phyloP scores from a whole-genome alignment of 305 asterid genomes.

The Solanum hybrid region DNA sequence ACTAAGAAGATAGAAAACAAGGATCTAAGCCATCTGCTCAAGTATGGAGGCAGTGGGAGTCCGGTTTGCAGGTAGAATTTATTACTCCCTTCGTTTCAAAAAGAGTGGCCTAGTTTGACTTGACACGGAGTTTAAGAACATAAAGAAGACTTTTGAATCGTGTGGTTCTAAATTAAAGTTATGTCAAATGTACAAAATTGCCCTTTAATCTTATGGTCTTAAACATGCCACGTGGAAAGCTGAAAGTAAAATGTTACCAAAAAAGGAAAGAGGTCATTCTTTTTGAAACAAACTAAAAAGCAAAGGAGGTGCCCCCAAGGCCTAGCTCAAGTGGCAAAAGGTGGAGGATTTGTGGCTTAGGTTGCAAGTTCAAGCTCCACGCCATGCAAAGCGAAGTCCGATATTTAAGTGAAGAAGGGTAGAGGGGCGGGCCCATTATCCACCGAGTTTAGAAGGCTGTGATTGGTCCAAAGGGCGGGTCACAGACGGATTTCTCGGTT shows the following conservation, averaged over 20 bases:
- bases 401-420: too few relatives aligned
- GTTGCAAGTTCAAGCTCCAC: too few relatives aligned
- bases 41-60: background rate
- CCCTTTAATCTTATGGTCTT: background rate
- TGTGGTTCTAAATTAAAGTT: background rate
- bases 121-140: background rate
- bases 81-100: background rate
- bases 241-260: background rate
- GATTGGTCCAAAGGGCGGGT: too few relatives aligned
- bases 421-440: too few relatives aligned
- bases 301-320: too few relatives aligned
- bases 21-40: background rate
- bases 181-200: background rate
- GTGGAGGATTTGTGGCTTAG: too few relatives aligned
- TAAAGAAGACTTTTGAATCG: background rate
- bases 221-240: background rate
- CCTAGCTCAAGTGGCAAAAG: too few relatives aligned
- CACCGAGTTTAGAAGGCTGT: too few relatives aligned
- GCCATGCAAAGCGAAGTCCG: too few relatives aligned
- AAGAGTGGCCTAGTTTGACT: background rate
- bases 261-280: background rate
- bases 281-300: background rate
- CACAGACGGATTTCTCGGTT: too few relatives aligned
- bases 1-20: background rate
- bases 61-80: background rate